Percentiles rank a stretch among this genome's conserved stretches.
These are phyloP conservation scores for Penicillium hesseltinei DNA, from an alignment of 2,329 filamentous ascomycete species.

Conservation along the genomic window DNA sequence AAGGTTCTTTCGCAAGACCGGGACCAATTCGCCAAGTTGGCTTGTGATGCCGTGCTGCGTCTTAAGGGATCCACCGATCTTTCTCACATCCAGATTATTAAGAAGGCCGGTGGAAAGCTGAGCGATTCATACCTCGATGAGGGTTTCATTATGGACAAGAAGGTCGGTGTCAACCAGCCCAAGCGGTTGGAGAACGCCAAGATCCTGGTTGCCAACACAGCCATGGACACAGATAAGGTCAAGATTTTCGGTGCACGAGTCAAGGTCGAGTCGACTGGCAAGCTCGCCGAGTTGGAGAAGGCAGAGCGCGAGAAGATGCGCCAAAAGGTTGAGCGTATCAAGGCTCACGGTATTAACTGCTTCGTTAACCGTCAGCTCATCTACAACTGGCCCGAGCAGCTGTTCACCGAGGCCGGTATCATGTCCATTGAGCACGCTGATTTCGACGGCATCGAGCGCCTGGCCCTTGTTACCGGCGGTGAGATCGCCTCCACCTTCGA, in stretches of 20 bases:
- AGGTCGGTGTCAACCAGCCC: constrained; percentile 97
- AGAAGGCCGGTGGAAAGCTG: constrained; percentile 97
- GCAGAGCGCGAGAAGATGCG: constrained; percentile 99
- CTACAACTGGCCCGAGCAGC: constrained; percentile 99
- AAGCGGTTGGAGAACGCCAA: constrained; percentile 97
- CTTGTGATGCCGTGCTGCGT: constrained; percentile 85
- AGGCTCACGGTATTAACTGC: constrained; percentile 98
- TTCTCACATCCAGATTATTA: constrained; percentile 98
- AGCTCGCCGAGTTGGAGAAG: constrained; percentile 97
- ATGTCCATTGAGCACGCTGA: constrained; percentile 98
- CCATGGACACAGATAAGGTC: constrained; percentile 99
- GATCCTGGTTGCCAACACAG: constrained; percentile 95
- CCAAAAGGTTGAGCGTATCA: constrained; percentile 98
- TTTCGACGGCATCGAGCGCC: constrained; percentile 94
- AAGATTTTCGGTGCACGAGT: constrained; percentile 98
- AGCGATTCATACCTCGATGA: constrained; percentile 97
- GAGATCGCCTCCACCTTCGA: constrained; percentile 98
- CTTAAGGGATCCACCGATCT: constrained; percentile 89
- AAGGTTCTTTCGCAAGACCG: constrained; percentile 95
- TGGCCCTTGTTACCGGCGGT: constrained; percentile 92
- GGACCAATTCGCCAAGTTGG: constrained; percentile 84
- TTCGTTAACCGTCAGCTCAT: constrained; percentile 99
- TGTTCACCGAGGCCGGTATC: constrained; percentile 96
- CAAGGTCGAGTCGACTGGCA: constrained; percentile 93
- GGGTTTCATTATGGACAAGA: constrained; percentile 98